Conservation (phyloP, 2,329 filamentous ascomycete species). For the Nothopassalora personata region DNA sequence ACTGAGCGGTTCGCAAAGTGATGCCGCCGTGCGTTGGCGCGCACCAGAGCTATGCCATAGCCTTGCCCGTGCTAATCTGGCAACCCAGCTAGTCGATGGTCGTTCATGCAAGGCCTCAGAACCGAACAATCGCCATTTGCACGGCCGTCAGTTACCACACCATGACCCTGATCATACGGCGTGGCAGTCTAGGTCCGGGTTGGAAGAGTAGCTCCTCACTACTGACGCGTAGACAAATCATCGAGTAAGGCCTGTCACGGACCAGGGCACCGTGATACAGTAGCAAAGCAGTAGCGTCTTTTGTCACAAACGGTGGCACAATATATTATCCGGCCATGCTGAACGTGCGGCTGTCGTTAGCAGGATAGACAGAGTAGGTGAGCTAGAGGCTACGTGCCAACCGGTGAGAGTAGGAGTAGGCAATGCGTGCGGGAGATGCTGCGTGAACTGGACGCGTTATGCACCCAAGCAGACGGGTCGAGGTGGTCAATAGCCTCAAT, state of each 20-base stretch:
- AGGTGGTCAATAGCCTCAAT: not conserved
- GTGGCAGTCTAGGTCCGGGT: conserved; percentile 10
- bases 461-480: not conserved
- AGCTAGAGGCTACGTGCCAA: conserved; percentile 2
- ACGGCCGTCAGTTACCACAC: conserved; percentile 12
- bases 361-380: conserved; percentile 10
- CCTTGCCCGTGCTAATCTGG: conserved; percentile 16
- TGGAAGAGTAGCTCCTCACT: not conserved
- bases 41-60: conserved; percentile 11
- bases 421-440: conserved; percentile 6
- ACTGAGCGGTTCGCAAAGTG: conserved; percentile 15
- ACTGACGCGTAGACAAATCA: not conserved
- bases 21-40: conserved; percentile 16
- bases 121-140: conserved; percentile 14
- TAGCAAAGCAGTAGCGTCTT: not conserved
- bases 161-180: not conserved
- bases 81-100: conserved; percentile 18
- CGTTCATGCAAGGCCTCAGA: conserved; percentile 9
- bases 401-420: conserved; percentile 7
- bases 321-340: conserved; percentile 6
- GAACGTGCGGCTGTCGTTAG: conserved; percentile 1
- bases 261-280: not conserved
- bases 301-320: not conserved
- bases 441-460: not conserved
- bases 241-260: not conserved